A percentile compares a stretch with the other conserved stretches of the same genome.
These are phyloP conservation scores for Dendrobium catenatum DNA, from an alignment of 106 monocot genomes.

Conservation along the genomic window DNA sequence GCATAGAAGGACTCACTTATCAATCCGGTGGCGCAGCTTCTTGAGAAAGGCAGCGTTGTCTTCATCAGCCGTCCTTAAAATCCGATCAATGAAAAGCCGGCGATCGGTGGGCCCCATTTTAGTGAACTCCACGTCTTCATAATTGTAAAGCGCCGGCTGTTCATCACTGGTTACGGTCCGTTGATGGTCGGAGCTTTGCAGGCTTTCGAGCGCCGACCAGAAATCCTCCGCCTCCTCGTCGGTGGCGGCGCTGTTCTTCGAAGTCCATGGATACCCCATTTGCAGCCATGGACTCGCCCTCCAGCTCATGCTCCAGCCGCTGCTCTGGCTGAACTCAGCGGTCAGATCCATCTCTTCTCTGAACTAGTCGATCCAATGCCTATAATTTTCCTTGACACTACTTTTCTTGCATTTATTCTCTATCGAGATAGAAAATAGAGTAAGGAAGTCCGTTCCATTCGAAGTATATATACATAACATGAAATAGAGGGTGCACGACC, in stretches of 20 bases:
- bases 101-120: slow-evolving; percentile 31
- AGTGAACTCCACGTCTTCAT: slow-evolving; percentile 47
- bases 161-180: slow-evolving; percentile 12
- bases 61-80: slow-evolving; percentile 45
- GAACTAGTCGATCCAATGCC: too few relatives aligned
- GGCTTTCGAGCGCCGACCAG: slow-evolving; percentile 42
- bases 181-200: slow-evolving; percentile 26
- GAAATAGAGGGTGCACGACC: too few relatives aligned
- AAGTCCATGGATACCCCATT: not conserved
- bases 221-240: slow-evolving; percentile 29
- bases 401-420: not conserved
- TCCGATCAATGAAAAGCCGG: slow-evolving; percentile 56
- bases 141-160: slow-evolving; percentile 2
- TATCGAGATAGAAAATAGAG: too few relatives aligned
- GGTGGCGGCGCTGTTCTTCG: not conserved
- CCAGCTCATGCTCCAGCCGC: not conserved
- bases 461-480: too few relatives aligned
- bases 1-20: slow-evolving; percentile 22
- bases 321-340: not conserved
- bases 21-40: slow-evolving; percentile 48
- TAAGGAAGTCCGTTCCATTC: too few relatives aligned
- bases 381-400: too few relatives aligned
- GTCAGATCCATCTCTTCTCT: not conserved
- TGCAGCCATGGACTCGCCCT: too few relatives aligned
- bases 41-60: slow-evolving; percentile 58